These are phyloP conservation scores for Daldinia grandis DNA, from an alignment of 495 filamentous ascomycete species.

Conservation along the genomic window DNA sequence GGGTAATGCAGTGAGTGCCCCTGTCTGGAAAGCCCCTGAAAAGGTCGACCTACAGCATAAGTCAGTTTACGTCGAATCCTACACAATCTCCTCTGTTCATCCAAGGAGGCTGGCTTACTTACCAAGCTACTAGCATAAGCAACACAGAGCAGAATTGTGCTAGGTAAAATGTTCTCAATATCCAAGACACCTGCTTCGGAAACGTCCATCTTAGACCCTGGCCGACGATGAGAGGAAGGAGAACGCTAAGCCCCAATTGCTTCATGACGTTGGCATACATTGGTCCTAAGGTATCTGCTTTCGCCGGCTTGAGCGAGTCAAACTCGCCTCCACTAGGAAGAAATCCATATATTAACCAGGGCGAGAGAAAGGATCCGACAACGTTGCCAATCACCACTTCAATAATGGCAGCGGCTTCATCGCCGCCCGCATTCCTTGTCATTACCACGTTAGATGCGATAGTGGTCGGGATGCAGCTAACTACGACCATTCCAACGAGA, in stretches of 20 bases:
- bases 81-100: background rate
- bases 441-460: conserved; percentile 68
- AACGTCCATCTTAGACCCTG: conserved; percentile 60
- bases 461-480: conserved; percentile 66
- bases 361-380: conserved; percentile 60
- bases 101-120: conserved; percentile 29
- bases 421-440: conserved; percentile 62
- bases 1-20: conserved; percentile 57
- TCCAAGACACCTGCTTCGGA: conserved; percentile 52
- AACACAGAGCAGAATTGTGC: conserved; percentile 56
- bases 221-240: conserved; percentile 60
- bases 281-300: conserved; percentile 51
- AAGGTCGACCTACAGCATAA: conserved; percentile 56
- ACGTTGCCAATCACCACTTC: conserved; percentile 65
- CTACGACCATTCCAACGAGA: conserved; percentile 62
- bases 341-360: conserved; percentile 60
- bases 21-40: conserved; percentile 63
- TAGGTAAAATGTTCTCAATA: conserved; percentile 56
- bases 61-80: conserved; percentile 5
- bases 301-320: conserved; percentile 54
- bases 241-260: conserved; percentile 60
- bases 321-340: conserved; percentile 56
- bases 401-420: conserved; percentile 63
- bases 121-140: conserved; percentile 62
- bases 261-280: conserved; percentile 64